Percentiles rank a stretch among this genome's conserved stretches.
Conservation (phyloP, 2,329 filamentous ascomycete genomes). For the Colletotrichum plurivorum region DNA sequence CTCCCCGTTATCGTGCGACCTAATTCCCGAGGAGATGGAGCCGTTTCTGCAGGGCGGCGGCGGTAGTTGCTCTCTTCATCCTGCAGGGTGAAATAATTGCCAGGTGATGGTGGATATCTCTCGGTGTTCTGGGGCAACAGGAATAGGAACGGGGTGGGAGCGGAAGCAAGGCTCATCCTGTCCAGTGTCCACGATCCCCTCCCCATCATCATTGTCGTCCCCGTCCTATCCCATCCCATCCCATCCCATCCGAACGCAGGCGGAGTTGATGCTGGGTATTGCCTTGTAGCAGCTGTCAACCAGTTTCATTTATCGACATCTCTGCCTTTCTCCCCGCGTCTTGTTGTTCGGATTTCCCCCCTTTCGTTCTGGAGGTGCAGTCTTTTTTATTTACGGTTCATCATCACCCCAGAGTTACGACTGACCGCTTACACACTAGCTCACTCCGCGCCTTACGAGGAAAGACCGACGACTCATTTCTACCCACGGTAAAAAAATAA, state of each 20-base stretch:
- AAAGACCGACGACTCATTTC: not conserved
- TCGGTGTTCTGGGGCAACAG: not conserved
- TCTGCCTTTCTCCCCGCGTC: not conserved
- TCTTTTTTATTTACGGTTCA: no score
- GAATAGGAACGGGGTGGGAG: not conserved
- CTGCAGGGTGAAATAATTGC: no score
- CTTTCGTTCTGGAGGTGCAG: no score
- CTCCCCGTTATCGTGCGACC: no score
- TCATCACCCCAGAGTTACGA: not conserved
- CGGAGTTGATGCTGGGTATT: constrained; percentile 9
- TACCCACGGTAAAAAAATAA: constrained; percentile 13
- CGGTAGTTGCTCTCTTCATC: no score
- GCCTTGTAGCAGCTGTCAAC: constrained; percentile 20
- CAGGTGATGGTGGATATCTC: no score
- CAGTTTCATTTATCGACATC: not conserved
- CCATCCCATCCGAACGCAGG: not conserved
- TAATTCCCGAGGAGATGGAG: no score
- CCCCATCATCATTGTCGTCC: not conserved
- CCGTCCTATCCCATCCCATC: not conserved
- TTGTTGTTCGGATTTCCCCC: not conserved
- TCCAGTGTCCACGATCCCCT: not conserved
- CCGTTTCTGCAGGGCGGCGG: not conserved
- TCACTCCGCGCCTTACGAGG: not conserved
- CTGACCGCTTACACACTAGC: constrained; percentile 17
- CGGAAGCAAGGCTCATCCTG: not conserved